phyloP scores from a whole-genome alignment of 306 rosid species.

The Psophocarpus tetragonolobus region DNA sequence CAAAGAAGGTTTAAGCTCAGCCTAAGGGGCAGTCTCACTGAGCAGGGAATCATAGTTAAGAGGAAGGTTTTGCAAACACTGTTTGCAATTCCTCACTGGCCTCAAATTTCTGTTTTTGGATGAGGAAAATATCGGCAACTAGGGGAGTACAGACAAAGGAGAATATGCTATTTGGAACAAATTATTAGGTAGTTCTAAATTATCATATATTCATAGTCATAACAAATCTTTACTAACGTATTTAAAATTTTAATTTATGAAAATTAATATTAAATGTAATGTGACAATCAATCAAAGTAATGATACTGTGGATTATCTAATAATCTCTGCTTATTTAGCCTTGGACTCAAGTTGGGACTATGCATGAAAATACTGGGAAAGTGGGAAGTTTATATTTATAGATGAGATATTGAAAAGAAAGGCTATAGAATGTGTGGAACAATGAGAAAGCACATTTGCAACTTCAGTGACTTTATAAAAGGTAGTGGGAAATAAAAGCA shows the following conservation, averaged over 20 bases:
- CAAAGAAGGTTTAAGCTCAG: too few species aligned
- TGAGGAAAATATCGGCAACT: neutral
- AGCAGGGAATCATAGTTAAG: neutral
- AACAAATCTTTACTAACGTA: too few species aligned
- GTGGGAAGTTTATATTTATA: conserved; percentile 36
- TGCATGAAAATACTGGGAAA: conserved; percentile 30
- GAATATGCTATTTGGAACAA: too few species aligned
- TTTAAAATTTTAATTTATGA: too few species aligned
- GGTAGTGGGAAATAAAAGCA: conserved; percentile 21
- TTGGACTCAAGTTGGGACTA: conserved; percentile 4
- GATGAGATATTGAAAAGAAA: conserved; percentile 39
- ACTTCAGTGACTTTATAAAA: conserved; percentile 39
- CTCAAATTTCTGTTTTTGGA: neutral
- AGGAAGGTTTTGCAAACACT: neutral
- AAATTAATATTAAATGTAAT: too few species aligned
- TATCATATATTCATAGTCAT: too few species aligned
- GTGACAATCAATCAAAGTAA: too few species aligned
- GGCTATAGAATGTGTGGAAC: conserved; percentile 37
- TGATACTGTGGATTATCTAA: too few species aligned
- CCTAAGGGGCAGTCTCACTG: too few species aligned
- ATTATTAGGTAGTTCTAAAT: too few species aligned
- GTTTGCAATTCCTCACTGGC: neutral
- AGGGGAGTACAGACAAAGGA: neutral
- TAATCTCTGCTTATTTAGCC: neutral
- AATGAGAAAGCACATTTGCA: conserved; percentile 47